Conservation (phyloP, 2,329 filamentous ascomycete genomes). For the Phialophora chinensis region DNA sequence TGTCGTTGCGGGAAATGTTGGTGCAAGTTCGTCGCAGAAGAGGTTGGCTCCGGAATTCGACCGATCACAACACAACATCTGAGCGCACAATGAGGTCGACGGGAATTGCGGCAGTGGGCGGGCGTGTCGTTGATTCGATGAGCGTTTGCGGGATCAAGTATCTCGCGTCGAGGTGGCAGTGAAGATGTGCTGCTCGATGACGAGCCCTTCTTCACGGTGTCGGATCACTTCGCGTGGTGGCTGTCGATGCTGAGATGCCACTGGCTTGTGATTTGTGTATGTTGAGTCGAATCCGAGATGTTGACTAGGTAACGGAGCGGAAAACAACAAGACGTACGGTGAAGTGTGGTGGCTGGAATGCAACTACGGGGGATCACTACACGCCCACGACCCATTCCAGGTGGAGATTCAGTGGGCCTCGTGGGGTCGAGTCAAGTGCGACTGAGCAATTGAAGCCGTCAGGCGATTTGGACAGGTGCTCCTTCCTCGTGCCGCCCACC, state of each 20-base stretch:
- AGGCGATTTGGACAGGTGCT: background rate
- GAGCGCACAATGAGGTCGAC: slow-evolving; percentile 11
- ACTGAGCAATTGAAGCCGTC: background rate
- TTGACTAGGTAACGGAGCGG: slow-evolving; percentile 2
- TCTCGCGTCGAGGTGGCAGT: background rate
- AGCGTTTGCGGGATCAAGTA: slow-evolving; percentile 3
- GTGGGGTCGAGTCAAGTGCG: slow-evolving; percentile 2
- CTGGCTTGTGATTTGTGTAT: slow-evolving; percentile 6
- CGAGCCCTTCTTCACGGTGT: background rate
- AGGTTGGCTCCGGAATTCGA: slow-evolving; percentile 7
- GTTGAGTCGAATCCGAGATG: background rate
- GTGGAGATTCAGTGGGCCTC: background rate
- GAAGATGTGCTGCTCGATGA: slow-evolving; percentile 14
- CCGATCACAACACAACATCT: slow-evolving; percentile 27
- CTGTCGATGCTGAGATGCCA: slow-evolving; percentile 1
- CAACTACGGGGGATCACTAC: background rate
- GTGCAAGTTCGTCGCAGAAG: background rate
- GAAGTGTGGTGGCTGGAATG: background rate
- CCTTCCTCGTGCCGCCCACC: slow-evolving; percentile 5
- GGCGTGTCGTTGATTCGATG: slow-evolving; percentile 18
- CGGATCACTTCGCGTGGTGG: slow-evolving; percentile 12
- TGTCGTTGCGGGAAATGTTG: background rate
- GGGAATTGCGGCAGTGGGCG: slow-evolving; percentile 13
- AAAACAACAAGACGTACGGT: background rate
- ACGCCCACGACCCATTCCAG: background rate